Conservation (phyloP, 805 yeast species). For the Metschnikowia matae region DNA sequence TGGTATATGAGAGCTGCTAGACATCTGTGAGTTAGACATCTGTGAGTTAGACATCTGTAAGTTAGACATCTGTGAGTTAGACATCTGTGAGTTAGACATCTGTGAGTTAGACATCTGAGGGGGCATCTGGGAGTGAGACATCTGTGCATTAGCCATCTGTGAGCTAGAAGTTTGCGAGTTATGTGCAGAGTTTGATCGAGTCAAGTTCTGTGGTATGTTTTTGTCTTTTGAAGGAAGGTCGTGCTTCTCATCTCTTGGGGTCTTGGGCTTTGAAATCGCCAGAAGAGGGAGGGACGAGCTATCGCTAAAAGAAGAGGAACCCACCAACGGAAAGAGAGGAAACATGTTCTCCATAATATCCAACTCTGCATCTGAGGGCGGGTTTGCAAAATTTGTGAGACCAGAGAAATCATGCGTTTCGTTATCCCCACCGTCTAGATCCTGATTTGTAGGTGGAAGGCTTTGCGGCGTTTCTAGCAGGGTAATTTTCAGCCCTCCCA, state of each 20-base stretch:
- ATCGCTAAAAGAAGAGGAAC: slow-evolving; percentile 34
- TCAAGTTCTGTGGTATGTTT: no score
- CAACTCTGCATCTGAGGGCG: slow-evolving; percentile 20
- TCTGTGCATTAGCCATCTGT: no score
- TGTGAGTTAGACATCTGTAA: neutral
- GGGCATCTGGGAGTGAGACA: no score
- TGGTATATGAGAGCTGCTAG: neutral
- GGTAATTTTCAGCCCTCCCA: neutral
- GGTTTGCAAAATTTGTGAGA: slow-evolving; percentile 13
- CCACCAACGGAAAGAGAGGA: slow-evolving; percentile 42
- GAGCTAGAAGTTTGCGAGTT: neutral
- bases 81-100: no score
- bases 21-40: neutral
- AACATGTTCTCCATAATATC: slow-evolving; percentile 34
- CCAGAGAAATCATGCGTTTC: neutral
- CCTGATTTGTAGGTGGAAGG: neutral
- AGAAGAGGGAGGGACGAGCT: slow-evolving; percentile 34
- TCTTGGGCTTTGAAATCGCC: slow-evolving; percentile 22
- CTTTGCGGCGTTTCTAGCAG: neutral
- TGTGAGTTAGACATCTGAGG: neutral
- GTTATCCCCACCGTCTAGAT: neutral
- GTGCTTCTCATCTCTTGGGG: neutral
- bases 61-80: neutral
- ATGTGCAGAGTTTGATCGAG: neutral
- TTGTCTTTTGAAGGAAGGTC: neutral